Conservation (phyloP, 305 asterid species). For the Fraxinus platypoda region DNA sequence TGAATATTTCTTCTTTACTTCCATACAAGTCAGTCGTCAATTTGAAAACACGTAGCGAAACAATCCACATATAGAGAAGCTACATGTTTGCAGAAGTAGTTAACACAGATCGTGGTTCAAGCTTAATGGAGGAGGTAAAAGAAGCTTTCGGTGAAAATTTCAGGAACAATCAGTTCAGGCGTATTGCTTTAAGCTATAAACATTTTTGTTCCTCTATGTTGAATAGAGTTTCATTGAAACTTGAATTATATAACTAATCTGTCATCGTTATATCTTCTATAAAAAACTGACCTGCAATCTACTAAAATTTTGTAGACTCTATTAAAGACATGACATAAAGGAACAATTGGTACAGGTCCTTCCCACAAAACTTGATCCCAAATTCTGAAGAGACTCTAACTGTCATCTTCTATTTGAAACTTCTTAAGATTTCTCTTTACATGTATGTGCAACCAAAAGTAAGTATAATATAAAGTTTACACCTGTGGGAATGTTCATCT, state of each 20-base stretch:
- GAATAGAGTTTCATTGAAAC: background rate
- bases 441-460: background rate
- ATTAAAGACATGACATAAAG: background rate
- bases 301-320: background rate
- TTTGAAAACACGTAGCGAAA: background rate
- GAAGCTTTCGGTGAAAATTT: background rate
- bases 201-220: background rate
- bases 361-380: background rate
- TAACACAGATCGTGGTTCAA: background rate
- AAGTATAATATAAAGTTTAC: slow-evolving; percentile 3
- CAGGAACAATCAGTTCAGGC: background rate
- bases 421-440: background rate
- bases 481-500: slow-evolving; percentile 83
- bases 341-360: background rate
- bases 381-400: background rate
- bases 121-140: background rate
- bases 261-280: background rate
- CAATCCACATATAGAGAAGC: background rate
- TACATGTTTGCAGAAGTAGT: background rate
- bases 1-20: background rate
- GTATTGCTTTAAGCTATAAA: background rate
- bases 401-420: background rate
- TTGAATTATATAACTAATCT: background rate
- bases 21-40: background rate
- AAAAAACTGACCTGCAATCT: background rate